Percentiles rank a stretch among this genome's conserved stretches.
These are phyloP conservation scores for Aspergillus proliferans DNA, from an alignment of 2,329 filamentous ascomycete genomes.

Conservation along the genomic window DNA sequence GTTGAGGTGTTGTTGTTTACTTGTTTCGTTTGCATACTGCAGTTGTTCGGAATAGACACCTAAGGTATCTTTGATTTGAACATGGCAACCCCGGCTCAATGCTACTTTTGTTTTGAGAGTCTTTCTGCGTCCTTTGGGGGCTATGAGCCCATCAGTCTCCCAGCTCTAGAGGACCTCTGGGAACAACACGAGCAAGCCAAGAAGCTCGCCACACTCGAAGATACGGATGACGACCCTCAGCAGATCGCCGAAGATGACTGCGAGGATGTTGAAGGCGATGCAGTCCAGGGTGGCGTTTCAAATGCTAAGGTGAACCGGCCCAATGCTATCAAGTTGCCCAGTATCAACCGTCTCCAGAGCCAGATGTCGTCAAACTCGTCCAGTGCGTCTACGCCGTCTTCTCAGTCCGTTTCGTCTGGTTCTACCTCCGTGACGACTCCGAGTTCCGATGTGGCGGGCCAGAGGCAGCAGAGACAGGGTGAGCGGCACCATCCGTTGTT, in stretches of 20 bases:
- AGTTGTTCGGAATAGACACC: not conserved
- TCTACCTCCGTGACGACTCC: constrained; percentile 40
- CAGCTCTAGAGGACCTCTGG: constrained; percentile 65
- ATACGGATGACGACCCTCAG: constrained; percentile 10
- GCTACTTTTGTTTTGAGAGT: constrained; percentile 86
- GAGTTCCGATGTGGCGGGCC: constrained; percentile 21
- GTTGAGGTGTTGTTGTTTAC: not conserved
- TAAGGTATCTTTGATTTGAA: constrained; percentile 1
- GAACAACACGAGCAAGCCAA: constrained; percentile 43
- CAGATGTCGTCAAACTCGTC: constrained; percentile 34
- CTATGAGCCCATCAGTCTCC: constrained; percentile 61
- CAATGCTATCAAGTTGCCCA: constrained; percentile 24
- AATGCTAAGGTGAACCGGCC: constrained; percentile 11
- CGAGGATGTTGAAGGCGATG: constrained; percentile 16
- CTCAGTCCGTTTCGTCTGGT: constrained; percentile 37
- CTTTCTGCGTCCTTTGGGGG: constrained; percentile 69
- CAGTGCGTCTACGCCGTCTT: constrained; percentile 36
- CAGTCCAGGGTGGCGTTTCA: constrained; percentile 8
- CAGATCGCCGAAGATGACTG: constrained; percentile 22
- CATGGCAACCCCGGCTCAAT: constrained; percentile 84
- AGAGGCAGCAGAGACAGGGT: constrained; percentile 27
- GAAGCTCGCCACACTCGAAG: constrained; percentile 30
- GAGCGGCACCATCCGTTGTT: constrained; percentile 66
- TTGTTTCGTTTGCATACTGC: not conserved
- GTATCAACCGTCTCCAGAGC: constrained; percentile 29